phyloP scores from a whole-genome alignment of 2,329 filamentous ascomycete species.

The Colletotrichum plurivorum region DNA sequence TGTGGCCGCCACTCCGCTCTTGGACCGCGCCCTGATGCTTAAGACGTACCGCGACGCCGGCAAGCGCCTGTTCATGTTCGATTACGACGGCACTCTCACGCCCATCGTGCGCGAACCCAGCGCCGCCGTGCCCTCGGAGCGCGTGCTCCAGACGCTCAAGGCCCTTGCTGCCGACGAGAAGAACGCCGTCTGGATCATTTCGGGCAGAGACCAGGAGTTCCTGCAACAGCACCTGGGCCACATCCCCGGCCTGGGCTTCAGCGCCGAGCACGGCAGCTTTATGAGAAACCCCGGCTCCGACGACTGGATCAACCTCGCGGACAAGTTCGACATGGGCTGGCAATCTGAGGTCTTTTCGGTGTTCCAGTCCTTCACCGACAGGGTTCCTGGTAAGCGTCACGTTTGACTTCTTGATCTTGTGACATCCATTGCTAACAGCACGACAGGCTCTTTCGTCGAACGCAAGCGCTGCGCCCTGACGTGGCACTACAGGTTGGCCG shows the following conservation, averaged over 20 bases:
- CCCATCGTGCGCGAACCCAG: constrained; percentile 94
- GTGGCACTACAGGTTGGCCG: constrained; percentile 95
- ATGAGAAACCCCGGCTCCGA: constrained; percentile 83
- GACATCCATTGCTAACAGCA: background rate
- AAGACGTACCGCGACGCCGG: constrained; percentile 80
- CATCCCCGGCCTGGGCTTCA: constrained; percentile 90
- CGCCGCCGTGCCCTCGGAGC: constrained; percentile 88
- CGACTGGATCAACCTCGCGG: constrained; percentile 91
- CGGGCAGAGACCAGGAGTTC: constrained; percentile 93
- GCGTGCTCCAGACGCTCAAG: constrained; percentile 84
- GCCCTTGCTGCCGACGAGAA: constrained; percentile 82
- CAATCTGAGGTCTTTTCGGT: constrained; percentile 86
- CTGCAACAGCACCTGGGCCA: constrained; percentile 93
- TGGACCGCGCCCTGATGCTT: constrained; percentile 82
- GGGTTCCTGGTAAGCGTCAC: constrained; percentile 77
- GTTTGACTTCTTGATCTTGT: too few species aligned
- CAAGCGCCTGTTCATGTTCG: constrained; percentile 96
- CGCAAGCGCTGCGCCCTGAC: constrained; percentile 94
- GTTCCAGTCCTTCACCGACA: constrained; percentile 91
- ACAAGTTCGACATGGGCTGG: constrained; percentile 92
- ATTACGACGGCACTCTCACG: constrained; percentile 97
- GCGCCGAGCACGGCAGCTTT: constrained; percentile 97
- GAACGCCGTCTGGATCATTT: constrained; percentile 99
- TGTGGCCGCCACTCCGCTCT: constrained; percentile 81
- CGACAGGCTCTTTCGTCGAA: constrained; percentile 87